Evolutionary conservation across 345 rosid species (phyloP).

Genomic region (Corchorus capsularis): DNA sequence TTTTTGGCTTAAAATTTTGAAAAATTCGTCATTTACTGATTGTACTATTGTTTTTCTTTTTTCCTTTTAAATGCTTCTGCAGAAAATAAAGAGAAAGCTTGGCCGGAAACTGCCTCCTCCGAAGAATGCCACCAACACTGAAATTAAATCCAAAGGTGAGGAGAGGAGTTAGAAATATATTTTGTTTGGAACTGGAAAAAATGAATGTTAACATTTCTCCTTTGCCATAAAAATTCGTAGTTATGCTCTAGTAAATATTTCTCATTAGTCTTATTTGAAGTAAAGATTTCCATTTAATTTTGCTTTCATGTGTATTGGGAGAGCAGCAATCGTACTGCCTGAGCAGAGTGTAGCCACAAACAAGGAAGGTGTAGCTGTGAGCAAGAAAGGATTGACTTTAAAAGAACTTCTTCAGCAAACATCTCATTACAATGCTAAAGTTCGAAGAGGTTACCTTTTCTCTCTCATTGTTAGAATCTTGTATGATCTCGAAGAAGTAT

Average conservation of each 20-base stretch:
- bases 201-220: neutral
- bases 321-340: conserved; percentile 83
- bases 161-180: neutral
- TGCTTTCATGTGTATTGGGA: neutral
- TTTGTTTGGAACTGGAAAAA: neutral
- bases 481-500: neutral
- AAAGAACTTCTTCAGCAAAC: conserved; percentile 81
- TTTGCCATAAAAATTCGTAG: neutral
- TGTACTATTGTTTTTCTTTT: neutral
- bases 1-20: neutral
- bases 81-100: conserved; percentile 93
- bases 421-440: conserved; percentile 82
- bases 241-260: neutral
- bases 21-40: neutral
- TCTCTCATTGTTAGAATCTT: neutral
- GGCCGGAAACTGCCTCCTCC: conserved; percentile 89
- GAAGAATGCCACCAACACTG: conserved; percentile 83
- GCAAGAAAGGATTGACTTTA: conserved; percentile 88
- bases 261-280: neutral
- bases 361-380: conserved; percentile 78
- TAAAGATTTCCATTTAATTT: neutral
- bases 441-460: conserved; percentile 58
- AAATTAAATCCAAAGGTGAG: conserved; percentile 82
- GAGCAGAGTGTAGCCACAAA: conserved; percentile 86
- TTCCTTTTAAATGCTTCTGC: conserved; percentile 13